Conservation (phyloP, 1,139 yeast genomes). For the Pichia sp. region DNA sequence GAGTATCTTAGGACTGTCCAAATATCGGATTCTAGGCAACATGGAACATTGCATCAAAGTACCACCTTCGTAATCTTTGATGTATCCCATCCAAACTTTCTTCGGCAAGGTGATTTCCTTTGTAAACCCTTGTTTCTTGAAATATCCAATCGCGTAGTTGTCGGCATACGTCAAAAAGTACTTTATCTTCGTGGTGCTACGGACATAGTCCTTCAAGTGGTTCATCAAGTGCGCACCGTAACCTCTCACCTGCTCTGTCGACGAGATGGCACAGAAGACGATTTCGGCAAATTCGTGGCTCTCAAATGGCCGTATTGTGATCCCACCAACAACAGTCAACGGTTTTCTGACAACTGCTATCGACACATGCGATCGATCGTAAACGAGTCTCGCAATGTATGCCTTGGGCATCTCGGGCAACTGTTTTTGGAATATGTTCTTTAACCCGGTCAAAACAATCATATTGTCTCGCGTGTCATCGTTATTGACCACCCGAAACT, state of each 20-base stretch:
- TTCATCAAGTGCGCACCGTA: conserved; percentile 99
- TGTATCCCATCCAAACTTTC: conserved; percentile 95
- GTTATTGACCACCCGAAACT: conserved; percentile 92
- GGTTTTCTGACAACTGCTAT: conserved; percentile 95
- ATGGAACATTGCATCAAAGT: conserved; percentile 96
- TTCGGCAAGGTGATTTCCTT: conserved; percentile 86
- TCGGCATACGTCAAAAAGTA: conserved; percentile 96
- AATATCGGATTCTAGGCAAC: conserved; percentile 82
- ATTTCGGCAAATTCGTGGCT: conserved; percentile 92
- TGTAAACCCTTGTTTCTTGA: conserved; percentile 96
- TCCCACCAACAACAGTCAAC: conserved; percentile 94
- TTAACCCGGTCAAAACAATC: conserved; percentile 89
- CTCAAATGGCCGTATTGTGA: conserved; percentile 91
- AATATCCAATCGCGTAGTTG: conserved; percentile 97
- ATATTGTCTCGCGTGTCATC: conserved; percentile 83
- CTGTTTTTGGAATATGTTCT: conserved; percentile 94
- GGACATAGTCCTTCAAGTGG: conserved; percentile 90
- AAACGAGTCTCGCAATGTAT: conserved; percentile 88
- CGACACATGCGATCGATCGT: conserved; percentile 89
- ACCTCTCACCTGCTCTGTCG: conserved; percentile 96
- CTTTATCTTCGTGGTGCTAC: conserved; percentile 80
- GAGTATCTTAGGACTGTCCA: conserved; percentile 82
- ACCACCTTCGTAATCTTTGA: conserved; percentile 98
- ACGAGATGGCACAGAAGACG: conserved; percentile 95
- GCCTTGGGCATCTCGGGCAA: conserved; percentile 98